Percentiles rank a stretch among this genome's conserved stretches.
phyloP scores from a whole-genome alignment of 768 basidiomycete species.

The Phanerochaete sordida region DNA sequence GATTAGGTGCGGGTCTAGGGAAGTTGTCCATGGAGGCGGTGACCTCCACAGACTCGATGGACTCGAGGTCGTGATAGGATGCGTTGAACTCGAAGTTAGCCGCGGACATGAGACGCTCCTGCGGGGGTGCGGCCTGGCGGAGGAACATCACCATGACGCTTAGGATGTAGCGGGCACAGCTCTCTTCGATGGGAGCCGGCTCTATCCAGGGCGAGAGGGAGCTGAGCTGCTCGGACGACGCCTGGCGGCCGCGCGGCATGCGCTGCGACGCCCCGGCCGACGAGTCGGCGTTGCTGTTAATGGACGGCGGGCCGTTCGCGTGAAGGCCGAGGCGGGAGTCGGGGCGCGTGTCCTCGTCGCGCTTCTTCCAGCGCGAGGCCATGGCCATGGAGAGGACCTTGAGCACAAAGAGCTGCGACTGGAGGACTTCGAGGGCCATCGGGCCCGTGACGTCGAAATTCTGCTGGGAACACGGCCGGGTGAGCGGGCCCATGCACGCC shows the following conservation, averaged over 20 bases:
- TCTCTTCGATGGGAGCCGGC: constrained; percentile 73
- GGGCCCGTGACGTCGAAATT: constrained; percentile 52
- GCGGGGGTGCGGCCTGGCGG: constrained; percentile 60
- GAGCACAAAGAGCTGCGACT: constrained; percentile 83
- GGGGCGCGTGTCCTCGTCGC: constrained; percentile 37
- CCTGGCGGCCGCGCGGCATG: constrained; percentile 29
- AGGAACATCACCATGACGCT: constrained; percentile 83
- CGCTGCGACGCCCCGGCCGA: constrained; percentile 25
- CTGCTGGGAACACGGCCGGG: constrained; percentile 23
- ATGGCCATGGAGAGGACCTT: constrained; percentile 78
- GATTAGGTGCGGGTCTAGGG: constrained; percentile 15
- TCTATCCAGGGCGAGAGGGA: constrained; percentile 51
- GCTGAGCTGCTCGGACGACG: constrained; percentile 43
- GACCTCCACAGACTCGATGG: constrained; percentile 35
- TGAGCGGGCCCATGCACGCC: neutral
- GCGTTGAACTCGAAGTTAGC: constrained; percentile 60
- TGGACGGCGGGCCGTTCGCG: constrained; percentile 20
- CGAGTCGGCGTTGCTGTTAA: constrained; percentile 33
- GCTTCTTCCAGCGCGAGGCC: constrained; percentile 69
- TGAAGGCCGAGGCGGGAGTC: constrained; percentile 40
- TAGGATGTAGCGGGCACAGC: constrained; percentile 75
- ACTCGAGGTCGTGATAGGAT: constrained; percentile 70
- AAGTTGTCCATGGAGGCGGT: constrained; percentile 9
- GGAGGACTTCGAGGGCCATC: constrained; percentile 66
- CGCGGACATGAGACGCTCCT: constrained; percentile 54